Evolutionary conservation across 257 asterid species (phyloP), one percentile per base, ranked within the genome.

Genomic region (Eustoma russellianum): DNA sequence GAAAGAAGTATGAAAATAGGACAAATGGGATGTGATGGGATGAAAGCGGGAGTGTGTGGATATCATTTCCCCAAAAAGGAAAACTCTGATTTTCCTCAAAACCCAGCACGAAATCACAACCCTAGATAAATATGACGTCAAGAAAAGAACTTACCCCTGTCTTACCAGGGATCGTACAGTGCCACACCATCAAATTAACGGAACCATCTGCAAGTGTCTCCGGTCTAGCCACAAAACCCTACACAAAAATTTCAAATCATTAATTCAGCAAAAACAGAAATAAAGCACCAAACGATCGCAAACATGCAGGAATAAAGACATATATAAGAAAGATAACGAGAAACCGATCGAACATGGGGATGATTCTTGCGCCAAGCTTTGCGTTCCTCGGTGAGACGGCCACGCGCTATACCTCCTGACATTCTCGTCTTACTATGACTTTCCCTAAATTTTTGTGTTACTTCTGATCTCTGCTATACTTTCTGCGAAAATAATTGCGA

Each of bases 351-450:
- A n/a, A n/a, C n/a, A n/a, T 85, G 95, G 5, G 97, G 97, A 53
- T 88, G 97, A 66, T 85, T 88, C 65, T 79, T 88, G 62, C 95
- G 71, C 97, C 97, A 88, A 35, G 94, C 77, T 63, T 88, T 88
- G 46, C 97, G 85, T 60, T 88, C 95, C 69, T 88, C 94, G 0
- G 97, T 73, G 47, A 88, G 88, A 12, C 95, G 77, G 12, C 97
- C 97, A 7, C 86, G 85, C 35, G 97, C 76, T 45, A 73, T 73
- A 2, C 79, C 79, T 38, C 79, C 75, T 7, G 77, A 71, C 77
- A 71, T 71, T 64, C 12, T 60, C 48, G 53, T 15, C 74, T 85
- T 17, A 6, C 33, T 10, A 4, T 49, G 17, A 17, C 34, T 6
- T 35, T 9, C n/a, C 6, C 33, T 9, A 9, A 35, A 9, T 9